Evolutionary conservation across 495 filamentous ascomycete genomes (phyloP), one percentile per base, ranked within the genome.

Genomic region (Podospora fimiseda): DNA sequence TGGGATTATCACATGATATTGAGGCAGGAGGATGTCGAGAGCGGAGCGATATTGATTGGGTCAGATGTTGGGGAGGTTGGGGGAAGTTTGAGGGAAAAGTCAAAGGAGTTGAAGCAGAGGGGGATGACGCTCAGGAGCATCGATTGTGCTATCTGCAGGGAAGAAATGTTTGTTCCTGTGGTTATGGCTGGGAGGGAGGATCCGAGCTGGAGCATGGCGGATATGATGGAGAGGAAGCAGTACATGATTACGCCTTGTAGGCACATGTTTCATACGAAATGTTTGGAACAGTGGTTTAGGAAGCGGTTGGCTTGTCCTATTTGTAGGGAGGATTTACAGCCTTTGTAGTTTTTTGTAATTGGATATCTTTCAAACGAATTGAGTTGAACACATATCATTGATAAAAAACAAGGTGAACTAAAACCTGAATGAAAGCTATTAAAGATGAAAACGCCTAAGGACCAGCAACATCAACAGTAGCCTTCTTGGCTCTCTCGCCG

Each of bases 191-290:
- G 74, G 4, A 74, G 79, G 61, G 83, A 69, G 52, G 73, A 70
- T 56, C 65, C 67, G 41, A 58, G 58, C 18, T 81, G 83, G 11
- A 81, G 83, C 16, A 78, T 88, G 37, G 72, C 80, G 1, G 86
- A 81, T 19, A 78, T 95, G 47, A 75, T 96, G 52, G 87, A 85
- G 20, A 74, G 92, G 50, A 78, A 90, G 43, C 70, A 76, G 49
- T 96, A 96, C 67, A 98, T 98, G 93, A 89, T 97, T 20, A 98
- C 93, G 48, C 92, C 93, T 30, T 98, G 93, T 66, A 78, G 89
- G 49, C 93, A 98, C 73, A 91, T 96, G 20, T 98, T 97, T 65
- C 93, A 98, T 64, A 94, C 86, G 43, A 74, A 80, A 46, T 98
- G 93, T 65, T 74, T 98, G 61, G 91, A 97, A 68, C 91, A 89